Base-by-base conservation (phyloP, 2,329 filamentous ascomycete species). In the Pseudocercospora fijiensis region DNA sequence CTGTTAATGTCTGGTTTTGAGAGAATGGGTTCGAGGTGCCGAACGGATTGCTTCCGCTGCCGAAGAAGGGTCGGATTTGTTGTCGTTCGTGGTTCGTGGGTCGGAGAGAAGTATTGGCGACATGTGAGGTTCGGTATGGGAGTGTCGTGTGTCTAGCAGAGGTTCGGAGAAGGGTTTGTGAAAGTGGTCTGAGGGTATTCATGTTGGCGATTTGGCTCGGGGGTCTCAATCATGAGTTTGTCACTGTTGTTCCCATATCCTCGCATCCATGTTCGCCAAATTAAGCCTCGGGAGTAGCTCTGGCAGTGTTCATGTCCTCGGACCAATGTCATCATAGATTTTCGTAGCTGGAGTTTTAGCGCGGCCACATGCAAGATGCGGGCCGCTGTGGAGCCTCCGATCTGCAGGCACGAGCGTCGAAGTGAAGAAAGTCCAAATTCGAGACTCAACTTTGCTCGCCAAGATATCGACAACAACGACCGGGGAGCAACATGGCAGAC, bases 1-100 rank as follows among this genome's bases (percentile, higher is more conserved):
- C 92, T 58, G 85, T 86, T 62, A 98, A 83, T 68, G 81, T 86
- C 74, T 93, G 90, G 67, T 81, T 85, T 73, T 91, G 89, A 51
- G 75, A 78, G 81, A 67, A 84, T 78, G 24, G 76, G 70, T 80
- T 79, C 52, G 76, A 72, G 62, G 80, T 71, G 37, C 59, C 63
- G 26, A 58, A 58, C 18, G 57, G 57, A 58, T 58, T 58, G 49
- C 59, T 60, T 24, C 45, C 49, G 20, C 55, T 56, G 41, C 63
- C 63, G 58, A 65, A 65, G 74, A 81, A 82, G 62, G 73, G 72
- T n/a, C 80, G 79, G 64, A 75, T 69, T 56, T 68, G 65, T 64
- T 58, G 62, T 63, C 58, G 65, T 41, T 67, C 52, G 55, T 60
- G 62, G 27, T 58, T 65, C 37, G 61, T 52, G 20, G 65, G 58